Evolutionary conservation across 140 eudicot species (phyloP), one percentile per base, ranked within the genome.

Genomic region (Anethum foeniculum): DNA sequence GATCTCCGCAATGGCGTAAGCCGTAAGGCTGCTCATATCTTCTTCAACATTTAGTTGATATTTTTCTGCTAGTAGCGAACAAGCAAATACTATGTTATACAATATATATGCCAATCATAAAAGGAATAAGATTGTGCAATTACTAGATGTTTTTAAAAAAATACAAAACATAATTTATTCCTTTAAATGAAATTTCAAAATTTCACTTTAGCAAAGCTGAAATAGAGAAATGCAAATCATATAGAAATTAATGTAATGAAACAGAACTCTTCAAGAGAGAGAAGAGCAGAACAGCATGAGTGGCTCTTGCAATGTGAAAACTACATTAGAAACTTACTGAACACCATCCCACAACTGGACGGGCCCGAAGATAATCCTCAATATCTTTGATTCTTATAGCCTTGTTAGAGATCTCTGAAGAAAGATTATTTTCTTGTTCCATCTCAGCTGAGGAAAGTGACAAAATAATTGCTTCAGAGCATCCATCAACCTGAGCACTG

Each of bases 341-440:
- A 95, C 99, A 83, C 97, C 91, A 71, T 89, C 96, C 62, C 93
- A 95, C 90, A 54, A 95, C 97, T 56, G 99, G 97, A 34, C 79
- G 82, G 32, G 97, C 18, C 69, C 13, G 16, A 56, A n/a, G 99
- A 85, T 80, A 92, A 34, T 92, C 93, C 86, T 90, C 97, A 72
- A 92, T 89, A 79, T 88, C 97, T 86, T 92, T 90, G 71, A 87
- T 82, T 46, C 76, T 79, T 77, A 43, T 67, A 41, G 82, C 90
- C 34, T 82, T 81, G 13, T 82, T 86, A 77, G 81, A 78, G 1
- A 73, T n/a, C 14, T 47, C 77, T 18, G 84, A 75, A 27, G 90
- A 84, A 65, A 56, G 76, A 34, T 6, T 48, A 73, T 41, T 65
- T 44, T 51, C 79, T 60, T 68, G 58, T 69, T 80, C 90, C 65